phyloP scores from a whole-genome alignment of 305 asterid genomes.

The Caryopteris hybrid region DNA sequence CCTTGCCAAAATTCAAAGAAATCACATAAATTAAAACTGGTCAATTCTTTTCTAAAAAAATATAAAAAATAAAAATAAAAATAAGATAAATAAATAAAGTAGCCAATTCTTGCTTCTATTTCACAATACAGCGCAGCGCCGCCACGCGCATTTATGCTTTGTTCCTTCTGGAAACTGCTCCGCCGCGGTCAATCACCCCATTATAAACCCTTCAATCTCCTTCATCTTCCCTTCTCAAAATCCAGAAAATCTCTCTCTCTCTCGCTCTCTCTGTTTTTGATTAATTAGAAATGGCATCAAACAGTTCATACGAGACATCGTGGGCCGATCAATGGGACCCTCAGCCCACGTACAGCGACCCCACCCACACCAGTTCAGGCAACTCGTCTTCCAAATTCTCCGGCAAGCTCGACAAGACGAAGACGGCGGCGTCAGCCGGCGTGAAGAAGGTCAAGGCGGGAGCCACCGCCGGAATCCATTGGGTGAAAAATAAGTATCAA shows the following conservation, averaged over 20 bases:
- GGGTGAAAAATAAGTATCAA: constrained; percentile 61
- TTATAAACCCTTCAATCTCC: background rate
- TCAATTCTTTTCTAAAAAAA: background rate
- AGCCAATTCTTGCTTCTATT: too few species aligned
- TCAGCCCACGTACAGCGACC: constrained; percentile 34
- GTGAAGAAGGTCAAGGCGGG: constrained; percentile 64
- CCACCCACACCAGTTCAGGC: constrained; percentile 10
- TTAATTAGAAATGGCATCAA: constrained; percentile 30
- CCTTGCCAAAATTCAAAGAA: background rate
- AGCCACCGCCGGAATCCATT: constrained; percentile 56
- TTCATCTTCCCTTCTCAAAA: background rate
- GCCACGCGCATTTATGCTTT: background rate
- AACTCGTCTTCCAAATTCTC: constrained; percentile 34
- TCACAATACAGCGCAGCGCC: too few species aligned
- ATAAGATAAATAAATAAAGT: too few species aligned
- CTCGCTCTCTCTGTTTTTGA: background rate
- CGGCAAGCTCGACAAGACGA: constrained; percentile 49
- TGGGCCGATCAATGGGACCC: constrained; percentile 95
- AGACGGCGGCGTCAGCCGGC: constrained; percentile 60
- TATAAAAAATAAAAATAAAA: too few species aligned
- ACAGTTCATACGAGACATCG: constrained; percentile 46
- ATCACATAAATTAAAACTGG: background rate
- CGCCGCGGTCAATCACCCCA: background rate
- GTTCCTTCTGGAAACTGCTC: constrained; percentile 8
- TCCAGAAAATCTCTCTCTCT: too few species aligned